phyloP scores from a whole-genome alignment of 345 rosid species.

The Dipteronia dyeriana region DNA sequence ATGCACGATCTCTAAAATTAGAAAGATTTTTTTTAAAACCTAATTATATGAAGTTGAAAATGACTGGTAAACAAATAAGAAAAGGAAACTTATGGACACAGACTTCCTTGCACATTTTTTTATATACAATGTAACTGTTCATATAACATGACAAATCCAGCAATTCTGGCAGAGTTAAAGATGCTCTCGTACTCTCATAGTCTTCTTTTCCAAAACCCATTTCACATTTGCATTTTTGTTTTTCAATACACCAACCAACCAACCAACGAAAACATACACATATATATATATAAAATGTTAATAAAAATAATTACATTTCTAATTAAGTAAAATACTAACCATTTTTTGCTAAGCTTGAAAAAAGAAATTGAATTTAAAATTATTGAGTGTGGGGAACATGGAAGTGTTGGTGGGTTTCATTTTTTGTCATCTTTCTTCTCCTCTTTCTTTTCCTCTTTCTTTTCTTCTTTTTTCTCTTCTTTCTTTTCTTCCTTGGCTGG shows the following conservation, averaged over 20 bases:
- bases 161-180: neutral
- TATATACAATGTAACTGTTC: neutral
- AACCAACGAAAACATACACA: neutral
- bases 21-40: too few species aligned
- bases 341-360: neutral
- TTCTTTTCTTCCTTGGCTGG: slow-evolving; percentile 96
- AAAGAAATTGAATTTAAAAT: too few species aligned
- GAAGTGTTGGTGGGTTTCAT: neutral
- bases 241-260: neutral
- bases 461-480: slow-evolving; percentile 66
- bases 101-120: neutral
- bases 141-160: slow-evolving; percentile 10
- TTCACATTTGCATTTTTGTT: neutral
- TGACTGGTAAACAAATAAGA: slow-evolving; percentile 2
- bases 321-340: neutral
- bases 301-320: neutral
- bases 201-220: neutral
- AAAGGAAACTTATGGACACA: slow-evolving; percentile 11
- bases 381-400: neutral
- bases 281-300: neutral
- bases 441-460: slow-evolving; percentile 34
- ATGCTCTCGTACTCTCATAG: too few species aligned
- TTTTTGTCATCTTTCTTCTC: slow-evolving; percentile 41
- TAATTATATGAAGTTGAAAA: neutral
- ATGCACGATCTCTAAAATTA: too few species aligned